A percentile compares a stretch with the other conserved stretches of the same genome.
Conservation (phyloP, 352 stramenopile species). For the Pythium grandisporangium region DNA sequence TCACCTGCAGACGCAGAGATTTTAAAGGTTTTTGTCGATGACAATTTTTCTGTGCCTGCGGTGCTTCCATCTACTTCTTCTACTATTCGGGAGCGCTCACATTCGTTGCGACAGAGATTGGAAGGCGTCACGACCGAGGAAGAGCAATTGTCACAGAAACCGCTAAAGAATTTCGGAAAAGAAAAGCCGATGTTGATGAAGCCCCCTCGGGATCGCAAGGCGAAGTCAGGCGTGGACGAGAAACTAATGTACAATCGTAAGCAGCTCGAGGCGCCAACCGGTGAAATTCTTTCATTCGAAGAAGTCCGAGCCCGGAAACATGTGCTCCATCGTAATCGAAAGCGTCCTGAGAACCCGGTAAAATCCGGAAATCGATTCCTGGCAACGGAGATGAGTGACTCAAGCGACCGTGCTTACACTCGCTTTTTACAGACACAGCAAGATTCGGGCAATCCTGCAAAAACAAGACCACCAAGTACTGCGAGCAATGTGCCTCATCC, state of each 20-base stretch:
- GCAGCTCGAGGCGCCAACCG: conserved; percentile 23
- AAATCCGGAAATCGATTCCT: conserved; percentile 7
- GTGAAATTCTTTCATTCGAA: conserved; percentile 68
- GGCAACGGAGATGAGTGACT: not conserved
- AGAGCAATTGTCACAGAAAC: conserved; percentile 59
- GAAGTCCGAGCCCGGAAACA: conserved; percentile 42
- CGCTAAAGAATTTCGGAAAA: conserved; percentile 62
- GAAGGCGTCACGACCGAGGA: conserved; percentile 65
- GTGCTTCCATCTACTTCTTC: too few relatives aligned
- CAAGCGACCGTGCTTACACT: too few relatives aligned
- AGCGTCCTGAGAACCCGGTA: not conserved
- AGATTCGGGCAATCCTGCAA: not conserved
- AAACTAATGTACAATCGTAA: conserved; percentile 31
- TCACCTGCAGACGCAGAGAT: conserved; percentile 8
- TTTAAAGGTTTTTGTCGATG: conserved; percentile 75
- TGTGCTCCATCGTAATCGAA: not conserved
- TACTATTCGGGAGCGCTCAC: conserved; percentile 34
- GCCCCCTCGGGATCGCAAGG: conserved; percentile 3
- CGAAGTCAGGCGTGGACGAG: conserved; percentile 7
- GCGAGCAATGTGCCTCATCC: too few relatives aligned
- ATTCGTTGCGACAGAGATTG: conserved; percentile 61
- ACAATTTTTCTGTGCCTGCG: conserved; percentile 32
- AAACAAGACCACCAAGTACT: too few relatives aligned
- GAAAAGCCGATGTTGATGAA: conserved; percentile 4
- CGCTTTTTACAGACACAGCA: not conserved